phyloP scores from a whole-genome alignment of 1,284 basidiomycete genomes.

The Puccinia triticina region DNA sequence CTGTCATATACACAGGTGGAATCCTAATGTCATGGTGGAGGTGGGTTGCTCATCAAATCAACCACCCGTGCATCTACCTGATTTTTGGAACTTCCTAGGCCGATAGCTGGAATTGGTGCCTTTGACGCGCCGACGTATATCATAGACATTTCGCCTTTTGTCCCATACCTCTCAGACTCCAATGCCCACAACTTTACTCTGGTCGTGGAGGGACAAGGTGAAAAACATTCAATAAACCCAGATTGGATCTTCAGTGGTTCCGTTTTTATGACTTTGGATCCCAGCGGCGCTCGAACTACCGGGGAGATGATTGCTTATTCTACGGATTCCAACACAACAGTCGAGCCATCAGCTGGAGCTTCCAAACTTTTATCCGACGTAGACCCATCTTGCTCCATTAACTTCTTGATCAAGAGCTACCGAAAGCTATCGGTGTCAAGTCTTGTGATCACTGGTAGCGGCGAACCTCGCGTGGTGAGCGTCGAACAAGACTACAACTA shows the following conservation, averaged over 20 bases:
- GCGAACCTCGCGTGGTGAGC: conserved; percentile 8
- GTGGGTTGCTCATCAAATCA: background rate
- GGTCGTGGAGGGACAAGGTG: conserved; percentile 74
- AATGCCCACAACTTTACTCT: conserved; percentile 70
- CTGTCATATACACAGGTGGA: conserved; percentile 79
- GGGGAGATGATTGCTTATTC: conserved; percentile 21
- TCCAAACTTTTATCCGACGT: background rate
- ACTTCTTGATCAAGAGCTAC: conserved; percentile 17
- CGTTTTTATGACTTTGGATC: conserved; percentile 67
- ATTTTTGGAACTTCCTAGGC: conserved; percentile 60
- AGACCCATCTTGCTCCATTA: background rate
- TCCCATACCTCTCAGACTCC: conserved; percentile 72
- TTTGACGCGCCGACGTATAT: conserved; percentile 77
- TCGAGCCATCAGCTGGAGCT: background rate
- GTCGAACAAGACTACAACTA: conserved; percentile 24
- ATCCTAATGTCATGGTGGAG: conserved; percentile 73
- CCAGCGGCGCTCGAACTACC: conserved; percentile 28
- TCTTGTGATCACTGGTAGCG: conserved; percentile 37
- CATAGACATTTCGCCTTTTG: conserved; percentile 76
- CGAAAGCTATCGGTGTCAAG: conserved; percentile 21
- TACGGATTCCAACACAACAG: background rate
- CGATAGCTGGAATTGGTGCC: conserved; percentile 76
- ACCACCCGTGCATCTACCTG: background rate
- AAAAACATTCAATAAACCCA: conserved; percentile 66
- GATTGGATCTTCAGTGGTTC: conserved; percentile 78